These are phyloP conservation scores for Carallia brachiata DNA, from an alignment of 345 rosid species.

Conservation along the genomic window DNA sequence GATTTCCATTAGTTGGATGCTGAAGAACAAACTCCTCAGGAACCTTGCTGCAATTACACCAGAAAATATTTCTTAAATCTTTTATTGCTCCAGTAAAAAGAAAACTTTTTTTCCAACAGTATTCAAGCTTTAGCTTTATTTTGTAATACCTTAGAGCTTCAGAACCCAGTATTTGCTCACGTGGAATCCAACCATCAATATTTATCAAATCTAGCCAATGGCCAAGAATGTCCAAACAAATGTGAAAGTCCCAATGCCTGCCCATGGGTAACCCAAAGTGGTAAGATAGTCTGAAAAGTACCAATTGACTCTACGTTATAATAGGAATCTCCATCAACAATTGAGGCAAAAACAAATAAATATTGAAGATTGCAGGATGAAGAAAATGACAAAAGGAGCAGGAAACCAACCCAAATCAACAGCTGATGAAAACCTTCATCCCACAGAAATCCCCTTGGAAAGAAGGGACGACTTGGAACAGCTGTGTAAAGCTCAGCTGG, in stretches of 20 bases:
- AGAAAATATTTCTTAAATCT: slow-evolving; percentile 13
- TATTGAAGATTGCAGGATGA: not conserved
- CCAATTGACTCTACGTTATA: slow-evolving; percentile 18
- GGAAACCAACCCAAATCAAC: slow-evolving; percentile 66
- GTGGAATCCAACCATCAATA: slow-evolving; percentile 95
- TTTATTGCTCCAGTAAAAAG: not conserved
- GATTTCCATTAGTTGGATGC: slow-evolving; percentile 82
- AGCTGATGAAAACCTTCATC: slow-evolving; percentile 98
- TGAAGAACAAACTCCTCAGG: slow-evolving; percentile 78
- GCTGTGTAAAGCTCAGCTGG: slow-evolving; percentile 94
- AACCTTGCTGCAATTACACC: slow-evolving; percentile 61
- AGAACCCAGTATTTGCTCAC: slow-evolving; percentile 87
- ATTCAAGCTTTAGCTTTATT: slow-evolving; percentile 13
- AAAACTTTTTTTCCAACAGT: not conserved
- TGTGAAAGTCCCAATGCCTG: slow-evolving; percentile 90
- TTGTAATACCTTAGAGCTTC: slow-evolving; percentile 75
- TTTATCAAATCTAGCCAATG: slow-evolving; percentile 97
- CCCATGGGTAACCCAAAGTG: slow-evolving; percentile 20
- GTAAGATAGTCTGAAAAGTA: slow-evolving; percentile 7
- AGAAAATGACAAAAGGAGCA: slow-evolving; percentile 11
- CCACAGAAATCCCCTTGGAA: slow-evolving; percentile 96
- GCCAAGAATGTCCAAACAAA: slow-evolving; percentile 85
- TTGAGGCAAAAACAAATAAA: not conserved
- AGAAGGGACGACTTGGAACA: slow-evolving; percentile 88
- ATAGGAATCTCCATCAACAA: not conserved